Conservation (phyloP, 805 yeast genomes). For the Candida boidinii region DNA sequence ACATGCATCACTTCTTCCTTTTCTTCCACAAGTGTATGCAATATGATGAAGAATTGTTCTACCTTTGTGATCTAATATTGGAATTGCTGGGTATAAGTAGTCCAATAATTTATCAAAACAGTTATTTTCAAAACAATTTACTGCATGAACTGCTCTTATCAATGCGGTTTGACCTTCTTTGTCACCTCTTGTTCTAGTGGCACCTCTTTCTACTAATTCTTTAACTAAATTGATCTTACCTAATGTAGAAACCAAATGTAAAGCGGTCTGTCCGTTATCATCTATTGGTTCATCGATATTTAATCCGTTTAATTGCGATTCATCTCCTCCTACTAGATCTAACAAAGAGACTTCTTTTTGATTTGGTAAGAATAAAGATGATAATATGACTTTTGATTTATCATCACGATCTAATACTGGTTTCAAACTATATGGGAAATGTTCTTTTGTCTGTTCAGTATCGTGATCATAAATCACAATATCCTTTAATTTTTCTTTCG, state of each 20-base stretch:
- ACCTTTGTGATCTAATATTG: constrained; percentile 56
- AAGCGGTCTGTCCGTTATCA: constrained; percentile 84
- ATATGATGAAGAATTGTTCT: constrained; percentile 85
- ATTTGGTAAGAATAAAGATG: constrained; percentile 41
- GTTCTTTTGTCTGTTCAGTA: constrained; percentile 29
- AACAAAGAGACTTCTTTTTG: constrained; percentile 22
- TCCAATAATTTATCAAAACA: constrained; percentile 66
- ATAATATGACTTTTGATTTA: constrained; percentile 29
- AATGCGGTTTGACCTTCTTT: constrained; percentile 83
- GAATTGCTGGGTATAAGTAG: constrained; percentile 65
- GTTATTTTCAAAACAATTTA: constrained; percentile 72
- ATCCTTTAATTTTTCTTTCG: constrained; percentile 11
- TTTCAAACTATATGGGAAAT: constrained; percentile 38
- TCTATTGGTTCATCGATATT: constrained; percentile 83
- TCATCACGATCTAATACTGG: constrained; percentile 31
- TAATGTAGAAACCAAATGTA: constrained; percentile 94
- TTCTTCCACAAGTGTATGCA: constrained; percentile 68
- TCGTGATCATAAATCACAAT: constrained; percentile 29
- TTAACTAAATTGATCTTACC: constrained; percentile 67
- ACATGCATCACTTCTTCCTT: constrained; percentile 64
- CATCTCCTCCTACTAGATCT: constrained; percentile 20
- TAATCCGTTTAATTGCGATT: constrained; percentile 27
- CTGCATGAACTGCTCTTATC: constrained; percentile 75
- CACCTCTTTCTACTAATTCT: constrained; percentile 57
- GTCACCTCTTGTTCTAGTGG: constrained; percentile 66